Percentiles rank a stretch among this genome's conserved stretches.
These are phyloP conservation scores for Buddleja alternifolia DNA, from an alignment of 257 asterid species.

Conservation along the genomic window DNA sequence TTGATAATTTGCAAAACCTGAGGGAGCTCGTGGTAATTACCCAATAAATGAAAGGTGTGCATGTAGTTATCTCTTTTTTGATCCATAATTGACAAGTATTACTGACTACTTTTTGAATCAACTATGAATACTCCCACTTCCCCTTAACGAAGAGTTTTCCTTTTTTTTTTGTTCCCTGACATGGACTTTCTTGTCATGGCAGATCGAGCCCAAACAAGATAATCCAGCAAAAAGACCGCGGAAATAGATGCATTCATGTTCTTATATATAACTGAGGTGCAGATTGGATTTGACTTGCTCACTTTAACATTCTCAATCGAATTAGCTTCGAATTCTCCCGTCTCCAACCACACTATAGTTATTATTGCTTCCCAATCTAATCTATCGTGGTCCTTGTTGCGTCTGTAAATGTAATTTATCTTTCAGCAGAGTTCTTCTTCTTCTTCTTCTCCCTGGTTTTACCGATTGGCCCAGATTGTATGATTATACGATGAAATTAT, in stretches of 20 bases:
- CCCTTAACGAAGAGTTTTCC: background rate
- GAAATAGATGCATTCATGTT: constrained; percentile 38
- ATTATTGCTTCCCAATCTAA: constrained; percentile 22
- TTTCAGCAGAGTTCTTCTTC: constrained; percentile 11
- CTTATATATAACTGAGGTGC: constrained; percentile 8
- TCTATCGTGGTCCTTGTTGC: constrained; percentile 20
- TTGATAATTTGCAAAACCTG: no score
- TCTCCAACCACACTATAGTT: background rate
- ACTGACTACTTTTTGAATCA: background rate
- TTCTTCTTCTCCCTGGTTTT: background rate
- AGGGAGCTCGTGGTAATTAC: no score
- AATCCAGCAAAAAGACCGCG: constrained; percentile 55
- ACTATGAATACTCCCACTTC: background rate
- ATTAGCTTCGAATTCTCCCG: constrained; percentile 14
- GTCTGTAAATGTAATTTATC: constrained; percentile 32
- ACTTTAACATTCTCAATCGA: constrained; percentile 24
- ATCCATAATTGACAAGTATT: background rate
- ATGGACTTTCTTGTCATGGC: constrained; percentile 28
- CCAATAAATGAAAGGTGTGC: no score
- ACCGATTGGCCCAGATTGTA: constrained; percentile 26
- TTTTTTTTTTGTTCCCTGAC: constrained; percentile 14
- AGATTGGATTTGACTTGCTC: constrained; percentile 4
- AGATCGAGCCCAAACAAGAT: constrained; percentile 64
- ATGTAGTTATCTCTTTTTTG: no score
- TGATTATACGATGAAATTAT: constrained; percentile 14